phyloP scores from a whole-genome alignment of 257 asterid genomes.

The Echites panduratus region DNA sequence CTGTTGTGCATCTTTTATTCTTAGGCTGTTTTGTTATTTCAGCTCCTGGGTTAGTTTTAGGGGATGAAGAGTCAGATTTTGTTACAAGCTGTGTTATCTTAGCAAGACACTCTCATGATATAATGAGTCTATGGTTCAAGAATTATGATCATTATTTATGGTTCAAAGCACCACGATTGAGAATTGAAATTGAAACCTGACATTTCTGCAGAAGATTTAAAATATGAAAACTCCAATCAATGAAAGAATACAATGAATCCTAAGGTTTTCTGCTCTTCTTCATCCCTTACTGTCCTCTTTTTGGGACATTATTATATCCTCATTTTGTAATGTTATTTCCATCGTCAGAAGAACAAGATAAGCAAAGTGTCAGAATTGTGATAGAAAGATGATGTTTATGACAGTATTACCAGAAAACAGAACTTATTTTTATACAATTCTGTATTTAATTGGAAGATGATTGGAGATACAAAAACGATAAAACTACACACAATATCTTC shows the following conservation, averaged over 20 bases:
- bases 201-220: too few species aligned
- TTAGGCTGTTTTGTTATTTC: not conserved
- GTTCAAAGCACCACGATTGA: too few species aligned
- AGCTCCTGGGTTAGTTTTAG: not conserved
- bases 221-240: too few species aligned
- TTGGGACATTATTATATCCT: too few species aligned
- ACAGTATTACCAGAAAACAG: not conserved
- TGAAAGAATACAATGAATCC: too few species aligned
- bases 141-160: not conserved
- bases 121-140: not conserved
- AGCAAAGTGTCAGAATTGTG: not conserved
- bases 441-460: not conserved
- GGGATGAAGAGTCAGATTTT: not conserved
- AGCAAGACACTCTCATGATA: not conserved
- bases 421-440: constrained; percentile 2
- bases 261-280: too few species aligned
- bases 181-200: too few species aligned
- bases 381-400: too few species aligned
- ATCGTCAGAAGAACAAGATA: not conserved
- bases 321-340: too few species aligned
- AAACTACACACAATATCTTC: not conserved
- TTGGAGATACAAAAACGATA: not conserved
- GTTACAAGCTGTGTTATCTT: too few species aligned
- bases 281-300: too few species aligned
- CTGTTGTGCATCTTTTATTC: not conserved